phyloP scores from a whole-genome alignment of 257 asterid species.

The Nicotiana tabacum region DNA sequence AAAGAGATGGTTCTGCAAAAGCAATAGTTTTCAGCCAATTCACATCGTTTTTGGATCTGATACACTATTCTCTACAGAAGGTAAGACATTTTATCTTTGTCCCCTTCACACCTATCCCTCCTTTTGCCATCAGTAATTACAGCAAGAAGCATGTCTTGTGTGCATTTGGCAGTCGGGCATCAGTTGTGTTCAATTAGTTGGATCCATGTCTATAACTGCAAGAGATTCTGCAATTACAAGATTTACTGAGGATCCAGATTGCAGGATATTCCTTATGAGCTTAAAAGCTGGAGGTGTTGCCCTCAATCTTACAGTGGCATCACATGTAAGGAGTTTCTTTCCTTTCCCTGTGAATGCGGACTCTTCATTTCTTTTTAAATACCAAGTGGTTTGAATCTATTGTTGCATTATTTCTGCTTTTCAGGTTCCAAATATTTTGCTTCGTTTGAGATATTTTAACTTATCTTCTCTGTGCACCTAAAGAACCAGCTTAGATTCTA shows the following conservation, averaged over 20 bases:
- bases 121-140: not conserved
- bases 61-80: conserved; percentile 76
- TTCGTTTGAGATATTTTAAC: conserved; percentile 2
- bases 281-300: conserved; percentile 99
- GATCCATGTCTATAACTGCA: conserved; percentile 80
- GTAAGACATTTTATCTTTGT: conserved; percentile 24
- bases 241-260: conserved; percentile 69
- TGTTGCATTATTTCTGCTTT: not conserved
- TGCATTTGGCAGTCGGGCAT: conserved; percentile 63
- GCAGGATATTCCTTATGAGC: conserved; percentile 92
- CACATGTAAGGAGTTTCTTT: conserved; percentile 52
- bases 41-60: conserved; percentile 90
- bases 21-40: conserved; percentile 96
- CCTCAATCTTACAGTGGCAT: conserved; percentile 93
- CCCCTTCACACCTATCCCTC: not conserved
- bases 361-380: not conserved
- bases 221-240: conserved; percentile 79
- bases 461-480: not conserved
- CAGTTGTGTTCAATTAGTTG: conserved; percentile 70
- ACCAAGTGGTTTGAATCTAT: not conserved
- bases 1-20: conserved; percentile 97
- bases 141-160: not conserved
- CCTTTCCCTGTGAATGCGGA: not conserved
- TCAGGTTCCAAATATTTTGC: not conserved
- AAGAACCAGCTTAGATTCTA: not conserved